phyloP scores from a whole-genome alignment of 2,329 filamentous ascomycete species.

The Didymella glomerata region DNA sequence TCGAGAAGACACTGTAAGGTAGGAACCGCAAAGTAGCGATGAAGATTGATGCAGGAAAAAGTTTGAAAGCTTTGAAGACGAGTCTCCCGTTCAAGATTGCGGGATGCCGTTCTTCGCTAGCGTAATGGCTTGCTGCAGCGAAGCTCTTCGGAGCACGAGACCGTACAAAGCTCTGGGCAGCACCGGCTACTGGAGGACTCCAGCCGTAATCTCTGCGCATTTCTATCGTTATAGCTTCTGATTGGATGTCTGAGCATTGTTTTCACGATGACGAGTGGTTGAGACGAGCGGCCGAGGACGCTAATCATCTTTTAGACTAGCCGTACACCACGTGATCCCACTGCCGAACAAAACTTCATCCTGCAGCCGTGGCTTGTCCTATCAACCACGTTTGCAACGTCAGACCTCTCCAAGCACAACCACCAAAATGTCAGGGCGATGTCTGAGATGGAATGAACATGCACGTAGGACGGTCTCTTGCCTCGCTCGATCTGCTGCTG shows the following conservation, averaged over 20 bases:
- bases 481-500: constrained; percentile 51
- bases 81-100: constrained; percentile 4
- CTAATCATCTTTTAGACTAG: neutral
- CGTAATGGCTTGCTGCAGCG: constrained; percentile 10
- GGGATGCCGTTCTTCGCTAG: constrained; percentile 31
- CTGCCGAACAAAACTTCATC: constrained; percentile 8
- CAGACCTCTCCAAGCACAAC: neutral
- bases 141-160: constrained; percentile 8
- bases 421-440: constrained; percentile 6
- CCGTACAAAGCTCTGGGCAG: neutral
- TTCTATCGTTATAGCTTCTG: neutral
- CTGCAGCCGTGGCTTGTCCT: constrained; percentile 7
- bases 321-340: neutral
- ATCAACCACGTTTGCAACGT: constrained; percentile 5
- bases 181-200: constrained; percentile 10
- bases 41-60: neutral
- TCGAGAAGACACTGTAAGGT: too few relatives aligned
- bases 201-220: neutral
- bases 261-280: neutral
- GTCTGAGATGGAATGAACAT: neutral
- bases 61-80: constrained; percentile 1
- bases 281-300: neutral
- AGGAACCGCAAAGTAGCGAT: neutral
- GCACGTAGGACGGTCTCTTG: constrained; percentile 40
- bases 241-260: constrained; percentile 3